phyloP scores from a whole-genome alignment of 805 yeast species.

The Suhomyces faveliae region DNA sequence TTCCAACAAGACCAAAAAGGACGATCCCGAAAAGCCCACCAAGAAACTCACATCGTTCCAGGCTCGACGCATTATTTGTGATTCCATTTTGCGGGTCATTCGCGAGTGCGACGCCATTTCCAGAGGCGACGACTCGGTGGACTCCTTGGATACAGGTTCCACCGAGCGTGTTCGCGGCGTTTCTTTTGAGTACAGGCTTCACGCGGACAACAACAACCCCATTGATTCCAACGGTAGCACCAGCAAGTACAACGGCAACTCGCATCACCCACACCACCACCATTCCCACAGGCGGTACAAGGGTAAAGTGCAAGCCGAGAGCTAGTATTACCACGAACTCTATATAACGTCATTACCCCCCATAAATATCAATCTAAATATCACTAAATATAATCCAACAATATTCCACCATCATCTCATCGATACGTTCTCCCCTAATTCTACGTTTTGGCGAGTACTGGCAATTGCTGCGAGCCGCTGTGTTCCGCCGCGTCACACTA shows the following conservation, averaged over 20 bases:
- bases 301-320: constrained; percentile 2
- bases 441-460: too few relatives aligned
- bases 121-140: constrained; percentile 34
- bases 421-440: too few relatives aligned
- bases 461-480: not conserved
- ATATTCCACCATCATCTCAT: too few relatives aligned
- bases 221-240: constrained; percentile 3
- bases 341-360: too few relatives aligned
- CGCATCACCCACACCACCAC: constrained; percentile 6
- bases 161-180: constrained; percentile 46
- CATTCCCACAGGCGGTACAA: constrained; percentile 7
- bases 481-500: not conserved
- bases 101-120: constrained; percentile 48
- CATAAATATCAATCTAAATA: too few relatives aligned
- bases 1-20: constrained; percentile 21
- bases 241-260: constrained; percentile 5
- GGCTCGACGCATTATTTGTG: constrained; percentile 46
- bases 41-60: constrained; percentile 42
- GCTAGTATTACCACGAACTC: not conserved
- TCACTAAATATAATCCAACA: too few relatives aligned
- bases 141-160: constrained; percentile 32
- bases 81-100: constrained; percentile 44
- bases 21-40: constrained; percentile 19
- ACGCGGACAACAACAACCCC: constrained; percentile 33
- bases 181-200: constrained; percentile 46